A percentile compares a stretch with the other conserved stretches of the same genome.
These are phyloP conservation scores for Monosporascus sp. DNA, from an alignment of 2,329 filamentous ascomycete genomes.

Conservation along the genomic window DNA sequence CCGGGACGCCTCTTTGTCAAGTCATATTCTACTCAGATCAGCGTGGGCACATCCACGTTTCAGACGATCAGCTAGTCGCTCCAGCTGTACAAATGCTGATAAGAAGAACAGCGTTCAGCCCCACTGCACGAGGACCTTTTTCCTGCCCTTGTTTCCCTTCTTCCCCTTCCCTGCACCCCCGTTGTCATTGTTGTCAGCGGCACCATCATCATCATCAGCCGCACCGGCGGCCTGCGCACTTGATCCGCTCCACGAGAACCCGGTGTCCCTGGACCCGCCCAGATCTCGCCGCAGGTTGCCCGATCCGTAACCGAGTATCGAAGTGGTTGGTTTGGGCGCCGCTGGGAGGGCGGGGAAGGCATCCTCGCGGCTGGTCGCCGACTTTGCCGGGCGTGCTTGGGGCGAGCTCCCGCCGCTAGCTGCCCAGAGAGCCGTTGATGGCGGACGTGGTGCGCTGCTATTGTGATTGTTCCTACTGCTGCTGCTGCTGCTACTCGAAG, in stretches of 20 bases:
- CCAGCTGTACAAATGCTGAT: too few relatives aligned
- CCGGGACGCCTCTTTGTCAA: too few relatives aligned
- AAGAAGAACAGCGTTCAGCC: constrained; percentile 30
- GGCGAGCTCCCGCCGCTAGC: constrained; percentile 8
- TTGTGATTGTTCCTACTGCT: neutral
- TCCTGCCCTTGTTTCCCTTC: constrained; percentile 55
- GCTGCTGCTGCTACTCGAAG: constrained; percentile 9
- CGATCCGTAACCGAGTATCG: constrained; percentile 56
- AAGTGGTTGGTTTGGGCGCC: constrained; percentile 63
- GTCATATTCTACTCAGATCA: too few relatives aligned
- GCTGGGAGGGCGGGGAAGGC: constrained; percentile 79
- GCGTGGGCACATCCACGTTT: too few relatives aligned
- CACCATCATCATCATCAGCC: neutral
- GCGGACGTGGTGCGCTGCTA: constrained; percentile 8
- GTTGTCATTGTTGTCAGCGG: constrained; percentile 19
- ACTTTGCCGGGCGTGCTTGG: constrained; percentile 6
- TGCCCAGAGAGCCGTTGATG: constrained; percentile 19
- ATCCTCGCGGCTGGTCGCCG: constrained; percentile 40
- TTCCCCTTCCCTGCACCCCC: constrained; percentile 42
- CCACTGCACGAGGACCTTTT: constrained; percentile 58
- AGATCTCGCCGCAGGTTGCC: constrained; percentile 51
- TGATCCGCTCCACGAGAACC: constrained; percentile 47
- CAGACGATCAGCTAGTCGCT: too few relatives aligned
- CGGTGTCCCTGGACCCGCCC: constrained; percentile 38
- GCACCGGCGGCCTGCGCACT: constrained; percentile 13